Evolutionary conservation across 2,329 filamentous ascomycete genomes (phyloP), one percentile per base, ranked within the genome.

Genomic region (Trichoderma hamatum): DNA sequence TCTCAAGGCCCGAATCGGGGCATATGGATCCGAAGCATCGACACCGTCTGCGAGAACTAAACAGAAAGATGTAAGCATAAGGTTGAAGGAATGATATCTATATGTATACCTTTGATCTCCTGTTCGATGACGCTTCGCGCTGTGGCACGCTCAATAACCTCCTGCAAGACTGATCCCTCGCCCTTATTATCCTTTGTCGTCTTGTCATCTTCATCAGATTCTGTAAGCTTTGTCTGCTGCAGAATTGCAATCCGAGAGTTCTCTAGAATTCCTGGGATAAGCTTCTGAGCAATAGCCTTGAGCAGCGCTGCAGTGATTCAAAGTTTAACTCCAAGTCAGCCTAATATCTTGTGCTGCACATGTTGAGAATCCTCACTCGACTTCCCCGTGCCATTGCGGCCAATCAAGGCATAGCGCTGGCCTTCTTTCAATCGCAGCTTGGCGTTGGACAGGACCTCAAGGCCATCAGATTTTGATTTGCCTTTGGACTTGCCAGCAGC

Each of bases 301-400:
- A 96, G 82, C 7, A 95, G 80, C 0, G 92, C 89, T 91, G 26
- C 21, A 62, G 26, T 7, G 3, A 56, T 51, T 16, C 16, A 21
- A 28, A 5, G 1, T 21, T 24, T 1, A 19, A 11, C 1, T 5
- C 3, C 30, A 19, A n/a, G 56, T 66, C 34, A 54, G 54, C 49
- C n/a, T 58, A 43, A 19, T 13, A 7, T 55, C 26, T 4, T 32
- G 7, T 46, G 6, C 26, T 9, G 19, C 16, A 19, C 16, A 24
- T 16, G 9, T 26, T 9, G 30, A 43, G 6, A 6, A 16, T 55
- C 75, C 84, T 78, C 79, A 90, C 89, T 95, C 4, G 92, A 94
- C 76, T 96, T 96, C 6, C 93, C 93, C 2, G 89, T 91, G 0
- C 93, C 93, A 79, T 96, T 96, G 7, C 92, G 85, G 0, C 93